Evolutionary conservation across 306 rosid genomes (phyloP).

Genomic region (Herpetospermum pedunculosum): DNA sequence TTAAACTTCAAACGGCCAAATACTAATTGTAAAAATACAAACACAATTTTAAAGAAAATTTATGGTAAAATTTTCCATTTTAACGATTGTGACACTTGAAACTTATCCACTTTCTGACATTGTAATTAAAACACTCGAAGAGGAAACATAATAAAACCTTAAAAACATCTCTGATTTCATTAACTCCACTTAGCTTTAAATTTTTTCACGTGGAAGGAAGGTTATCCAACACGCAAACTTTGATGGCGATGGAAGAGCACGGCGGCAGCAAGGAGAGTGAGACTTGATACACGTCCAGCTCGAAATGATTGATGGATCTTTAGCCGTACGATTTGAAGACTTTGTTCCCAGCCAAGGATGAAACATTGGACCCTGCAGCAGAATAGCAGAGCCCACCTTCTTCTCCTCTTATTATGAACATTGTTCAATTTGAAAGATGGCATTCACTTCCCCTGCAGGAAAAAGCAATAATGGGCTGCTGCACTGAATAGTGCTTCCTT

Average conservation of each 20-base stretch:
- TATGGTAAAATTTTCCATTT: not conserved
- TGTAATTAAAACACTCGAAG: not conserved
- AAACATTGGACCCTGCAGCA: not conserved
- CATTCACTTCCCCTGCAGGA: constrained; percentile 5
- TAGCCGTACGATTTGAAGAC: not conserved
- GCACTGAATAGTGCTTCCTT: constrained; percentile 4
- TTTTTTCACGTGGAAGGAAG: constrained; percentile 8
- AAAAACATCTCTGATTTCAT: not conserved
- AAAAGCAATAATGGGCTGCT: constrained; percentile 1
- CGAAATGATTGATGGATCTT: not conserved
- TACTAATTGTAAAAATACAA: not conserved
- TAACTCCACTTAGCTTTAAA: not conserved
- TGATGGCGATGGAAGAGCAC: not conserved
- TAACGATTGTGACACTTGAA: not conserved
- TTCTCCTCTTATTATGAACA: not conserved
- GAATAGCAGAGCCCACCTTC: not conserved
- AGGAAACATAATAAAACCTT: not conserved
- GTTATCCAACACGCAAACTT: not conserved
- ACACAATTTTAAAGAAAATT: not conserved
- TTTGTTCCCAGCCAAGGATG: not conserved
- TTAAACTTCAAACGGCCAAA: not conserved
- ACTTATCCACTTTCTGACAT: not conserved
- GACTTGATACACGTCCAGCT: not conserved
- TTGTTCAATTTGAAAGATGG: not conserved
- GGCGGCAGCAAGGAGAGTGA: not conserved